Percentiles rank a stretch among this genome's conserved stretches.
Conservation (phyloP, 768 basidiomycete genomes). For the Macrocybe gigantea region DNA sequence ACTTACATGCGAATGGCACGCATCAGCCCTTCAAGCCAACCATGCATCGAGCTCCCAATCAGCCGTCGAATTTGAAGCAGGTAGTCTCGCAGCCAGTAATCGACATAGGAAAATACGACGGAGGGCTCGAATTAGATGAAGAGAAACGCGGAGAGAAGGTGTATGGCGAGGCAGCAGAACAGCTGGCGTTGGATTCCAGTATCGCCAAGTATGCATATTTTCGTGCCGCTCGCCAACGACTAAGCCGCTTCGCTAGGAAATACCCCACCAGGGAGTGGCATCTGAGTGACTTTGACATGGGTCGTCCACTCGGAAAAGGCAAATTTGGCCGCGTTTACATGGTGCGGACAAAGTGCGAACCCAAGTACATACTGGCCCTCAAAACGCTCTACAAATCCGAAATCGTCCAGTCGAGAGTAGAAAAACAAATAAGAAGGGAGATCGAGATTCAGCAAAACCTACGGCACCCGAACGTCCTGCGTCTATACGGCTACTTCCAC, state of each 20-base stretch:
- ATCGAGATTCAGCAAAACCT: slow-evolving; percentile 98
- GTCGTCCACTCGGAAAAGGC: slow-evolving; percentile 95
- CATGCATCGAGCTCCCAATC: slow-evolving; percentile 14
- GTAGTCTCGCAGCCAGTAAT: slow-evolving; percentile 31
- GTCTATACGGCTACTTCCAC: slow-evolving; percentile 96
- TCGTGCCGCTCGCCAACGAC: neutral
- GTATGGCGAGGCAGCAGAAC: slow-evolving; percentile 71
- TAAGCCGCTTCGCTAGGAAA: slow-evolving; percentile 29
- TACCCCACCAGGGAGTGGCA: slow-evolving; percentile 82
- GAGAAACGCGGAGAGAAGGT: slow-evolving; percentile 73
- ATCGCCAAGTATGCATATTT: slow-evolving; percentile 40
- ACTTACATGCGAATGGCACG: slow-evolving; percentile 15
- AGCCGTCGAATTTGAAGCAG: slow-evolving; percentile 9
- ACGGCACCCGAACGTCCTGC: slow-evolving; percentile 89
- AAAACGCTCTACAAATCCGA: slow-evolving; percentile 98
- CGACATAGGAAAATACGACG: slow-evolving; percentile 91
- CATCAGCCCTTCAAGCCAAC: slow-evolving; percentile 4
- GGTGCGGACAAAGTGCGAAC: slow-evolving; percentile 86
- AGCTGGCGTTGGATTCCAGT: slow-evolving; percentile 84
- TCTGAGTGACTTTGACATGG: slow-evolving; percentile 86
- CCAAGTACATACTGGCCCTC: slow-evolving; percentile 91
- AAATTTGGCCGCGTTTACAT: slow-evolving; percentile 99
- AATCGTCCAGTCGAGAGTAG: slow-evolving; percentile 84
- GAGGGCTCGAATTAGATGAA: slow-evolving; percentile 90
- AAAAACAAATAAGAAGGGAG: slow-evolving; percentile 95